Evolutionary conservation across 139 green algal species (phyloP), one percentile per base, ranked within the genome.

Genomic region (Marvania coccoides): DNA sequence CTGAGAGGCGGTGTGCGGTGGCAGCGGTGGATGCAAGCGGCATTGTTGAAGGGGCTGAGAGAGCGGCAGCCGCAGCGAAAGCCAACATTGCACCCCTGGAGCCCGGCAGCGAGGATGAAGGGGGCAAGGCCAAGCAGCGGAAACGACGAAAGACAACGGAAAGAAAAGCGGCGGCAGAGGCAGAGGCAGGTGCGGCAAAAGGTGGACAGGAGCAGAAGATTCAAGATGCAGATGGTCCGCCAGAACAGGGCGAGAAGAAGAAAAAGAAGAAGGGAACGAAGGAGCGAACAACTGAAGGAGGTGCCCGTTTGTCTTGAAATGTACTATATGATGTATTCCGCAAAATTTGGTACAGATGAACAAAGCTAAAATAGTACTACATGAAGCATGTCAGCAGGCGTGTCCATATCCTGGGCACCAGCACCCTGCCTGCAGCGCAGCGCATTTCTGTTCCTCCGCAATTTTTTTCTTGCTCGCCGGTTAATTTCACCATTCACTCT

Each of bases 21-120:
- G 53, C 65, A 60, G 51, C 36, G 0, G 55, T 72, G 6, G 54
- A 65, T 6, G 55, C 51, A 5, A 38, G 28, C 3, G 38, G 38
- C 23, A 10, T 65, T 0, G 9, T 35, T 30, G n/a, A 15, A n/a
- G 40, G 19, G 14, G 63, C 63, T 0, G 23, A 13, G 8, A 12
- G n/a, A 4, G 63, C 63, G 7, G 48, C 63, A 54, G 48, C 39
- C 55, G 15, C n/a, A n/a, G 2, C 45, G 14, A 31, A 38, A 31
- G 9, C 36, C 60, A 37, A 34, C 28, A 5, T 51, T 31, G 2
- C 31, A 15, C 9, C 15, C 33, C 19, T 26, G 34, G 8, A 62
- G 55, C 46, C 19, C 60, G 39, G 45, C 54, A 4, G 63, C 55
- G 48, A 71, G 4, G 63, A 71, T 28, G 63, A 71, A 59, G 9